Evolutionary conservation across 108 stramenopile species (phyloP).

Genomic region (Conticribra weissflogii): DNA sequence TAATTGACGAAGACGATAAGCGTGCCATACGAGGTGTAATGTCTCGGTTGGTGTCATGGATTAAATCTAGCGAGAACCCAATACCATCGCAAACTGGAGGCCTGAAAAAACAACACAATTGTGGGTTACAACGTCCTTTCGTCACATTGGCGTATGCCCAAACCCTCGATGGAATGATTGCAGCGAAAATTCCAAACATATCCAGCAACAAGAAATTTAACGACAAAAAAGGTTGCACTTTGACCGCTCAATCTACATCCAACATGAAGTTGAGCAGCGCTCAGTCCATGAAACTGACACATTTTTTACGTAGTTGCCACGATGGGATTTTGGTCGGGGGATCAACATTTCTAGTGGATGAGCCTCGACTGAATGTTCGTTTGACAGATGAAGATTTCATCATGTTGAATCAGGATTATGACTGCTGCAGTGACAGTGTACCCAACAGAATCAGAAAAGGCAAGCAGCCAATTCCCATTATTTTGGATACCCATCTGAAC

Average conservation of each 20-base stretch:
- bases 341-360: slow-evolving; percentile 65
- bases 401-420: too few species aligned
- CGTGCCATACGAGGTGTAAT: too few species aligned
- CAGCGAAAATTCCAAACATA: slow-evolving; percentile 28
- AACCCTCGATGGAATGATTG: slow-evolving; percentile 80
- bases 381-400: too few species aligned
- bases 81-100: slow-evolving; percentile 2
- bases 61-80: slow-evolving; percentile 3
- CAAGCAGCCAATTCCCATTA: slow-evolving; percentile 71
- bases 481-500: slow-evolving; percentile 71
- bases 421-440: too few species aligned
- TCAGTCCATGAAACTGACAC: slow-evolving; percentile 68
- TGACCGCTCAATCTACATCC: slow-evolving; percentile 41
- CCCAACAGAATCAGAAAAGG: too few species aligned
- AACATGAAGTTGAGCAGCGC: slow-evolving; percentile 67
- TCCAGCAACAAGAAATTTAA: slow-evolving; percentile 3
- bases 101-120: neutral
- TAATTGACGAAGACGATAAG: too few species aligned
- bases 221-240: too few species aligned
- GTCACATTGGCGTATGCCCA: slow-evolving; percentile 80
- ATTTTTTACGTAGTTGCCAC: slow-evolving; percentile 73
- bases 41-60: too few species aligned
- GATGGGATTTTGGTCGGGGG: slow-evolving; percentile 84
- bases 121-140: slow-evolving; percentile 53
- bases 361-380: slow-evolving; percentile 75